These are phyloP conservation scores for Thermothelomyces thermophilus DNA, from an alignment of 2,329 filamentous ascomycete genomes.

Conservation along the genomic window DNA sequence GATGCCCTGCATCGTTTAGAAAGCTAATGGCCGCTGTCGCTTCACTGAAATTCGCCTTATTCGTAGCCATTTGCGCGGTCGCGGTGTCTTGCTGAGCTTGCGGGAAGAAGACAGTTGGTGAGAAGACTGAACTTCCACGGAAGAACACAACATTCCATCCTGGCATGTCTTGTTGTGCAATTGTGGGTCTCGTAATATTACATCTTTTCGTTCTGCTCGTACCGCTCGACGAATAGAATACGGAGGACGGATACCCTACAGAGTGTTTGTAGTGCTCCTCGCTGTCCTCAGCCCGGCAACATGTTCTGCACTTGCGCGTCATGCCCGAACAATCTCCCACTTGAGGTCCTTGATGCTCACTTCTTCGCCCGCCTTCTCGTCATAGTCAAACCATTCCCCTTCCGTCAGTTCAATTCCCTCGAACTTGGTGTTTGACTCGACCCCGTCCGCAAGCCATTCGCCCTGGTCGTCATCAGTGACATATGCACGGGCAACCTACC, in stretches of 20 bases:
- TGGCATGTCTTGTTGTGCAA: too few relatives aligned
- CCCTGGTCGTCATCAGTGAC: slow-evolving; percentile 47
- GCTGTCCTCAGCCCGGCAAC: neutral
- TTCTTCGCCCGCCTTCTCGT: slow-evolving; percentile 86
- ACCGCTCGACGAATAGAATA: too few relatives aligned
- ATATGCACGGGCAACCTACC: neutral
- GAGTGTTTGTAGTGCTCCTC: too few relatives aligned
- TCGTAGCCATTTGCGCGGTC: neutral
- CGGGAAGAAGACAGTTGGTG: too few relatives aligned
- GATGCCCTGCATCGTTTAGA: slow-evolving; percentile 54
- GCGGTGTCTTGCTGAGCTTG: neutral
- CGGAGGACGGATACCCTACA: too few relatives aligned
- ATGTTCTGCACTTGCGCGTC: slow-evolving; percentile 22
- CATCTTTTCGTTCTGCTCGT: too few relatives aligned
- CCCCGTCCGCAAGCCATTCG: slow-evolving; percentile 79
- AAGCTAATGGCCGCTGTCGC: slow-evolving; percentile 32
- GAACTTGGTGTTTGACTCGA: slow-evolving; percentile 78
- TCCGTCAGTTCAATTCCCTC: slow-evolving; percentile 73
- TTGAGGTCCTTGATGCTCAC: slow-evolving; percentile 85
- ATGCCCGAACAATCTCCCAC: slow-evolving; percentile 77
- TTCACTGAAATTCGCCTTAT: slow-evolving; percentile 16
- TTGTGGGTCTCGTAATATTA: too few relatives aligned
- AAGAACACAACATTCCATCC: too few relatives aligned
- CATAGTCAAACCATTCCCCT: slow-evolving; percentile 97
- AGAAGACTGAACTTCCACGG: too few relatives aligned